Percentiles rank a stretch among this genome's conserved stretches.
These are phyloP conservation scores for Coemansia sp. DNA, from an alignment of 192 early-diverging fungal species.

Conservation along the genomic window DNA sequence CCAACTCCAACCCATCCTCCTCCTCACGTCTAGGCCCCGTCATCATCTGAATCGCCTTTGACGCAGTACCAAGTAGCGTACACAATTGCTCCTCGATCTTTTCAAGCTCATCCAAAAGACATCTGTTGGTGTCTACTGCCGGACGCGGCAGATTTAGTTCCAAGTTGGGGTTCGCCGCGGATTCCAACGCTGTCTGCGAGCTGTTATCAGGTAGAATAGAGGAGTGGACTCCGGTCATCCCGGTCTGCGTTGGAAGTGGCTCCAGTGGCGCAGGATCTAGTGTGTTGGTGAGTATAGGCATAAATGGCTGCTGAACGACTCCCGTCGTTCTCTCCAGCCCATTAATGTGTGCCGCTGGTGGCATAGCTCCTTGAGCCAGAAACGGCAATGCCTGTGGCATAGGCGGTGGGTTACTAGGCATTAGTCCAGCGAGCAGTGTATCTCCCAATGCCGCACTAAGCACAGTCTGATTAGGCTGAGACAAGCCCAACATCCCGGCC, in stretches of 20 bases:
- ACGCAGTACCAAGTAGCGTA: constrained; percentile 35
- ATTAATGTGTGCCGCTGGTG: neutral
- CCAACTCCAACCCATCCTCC: constrained; percentile 9
- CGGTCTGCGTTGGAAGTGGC: constrained; percentile 9
- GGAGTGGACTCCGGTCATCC: constrained; percentile 33
- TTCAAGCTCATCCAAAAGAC: constrained; percentile 37
- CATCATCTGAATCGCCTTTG: constrained; percentile 37
- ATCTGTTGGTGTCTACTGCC: neutral
- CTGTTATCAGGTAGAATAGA: constrained; percentile 15
- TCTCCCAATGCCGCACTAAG: neutral
- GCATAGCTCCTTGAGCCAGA: neutral
- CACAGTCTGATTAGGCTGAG: neutral
- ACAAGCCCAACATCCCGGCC: neutral
- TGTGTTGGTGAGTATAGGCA: constrained; percentile 2
- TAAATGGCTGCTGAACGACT: neutral
- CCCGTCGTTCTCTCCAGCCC: neutral
- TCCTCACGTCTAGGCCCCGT: constrained; percentile 24
- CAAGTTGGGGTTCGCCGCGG: constrained; percentile 13
- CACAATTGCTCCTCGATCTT: constrained; percentile 43
- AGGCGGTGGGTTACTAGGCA: neutral
- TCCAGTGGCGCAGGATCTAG: neutral
- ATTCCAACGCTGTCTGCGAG: neutral
- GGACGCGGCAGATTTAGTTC: constrained; percentile 19
- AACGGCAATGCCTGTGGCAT: constrained; percentile 1
- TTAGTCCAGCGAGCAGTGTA: neutral